Evolutionary conservation across 306 rosid genomes (phyloP).

Genomic region (Mimosa bimucronata): DNA sequence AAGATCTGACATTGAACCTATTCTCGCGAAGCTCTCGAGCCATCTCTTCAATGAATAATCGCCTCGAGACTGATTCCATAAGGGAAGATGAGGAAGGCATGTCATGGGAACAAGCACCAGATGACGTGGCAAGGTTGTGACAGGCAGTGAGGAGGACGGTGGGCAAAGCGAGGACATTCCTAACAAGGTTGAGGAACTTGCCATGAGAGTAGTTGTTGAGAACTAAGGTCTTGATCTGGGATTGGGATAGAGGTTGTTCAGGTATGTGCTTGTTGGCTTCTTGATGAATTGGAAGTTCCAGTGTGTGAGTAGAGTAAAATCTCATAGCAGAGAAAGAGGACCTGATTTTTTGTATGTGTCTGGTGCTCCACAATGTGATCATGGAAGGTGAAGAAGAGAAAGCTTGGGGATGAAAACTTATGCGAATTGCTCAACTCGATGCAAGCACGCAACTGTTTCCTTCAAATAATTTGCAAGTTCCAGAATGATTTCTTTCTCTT

Average conservation of each 20-base stretch:
- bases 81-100: constrained; percentile 21
- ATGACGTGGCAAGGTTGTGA: constrained; percentile 52
- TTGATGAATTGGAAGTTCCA: constrained; percentile 7
- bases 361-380: constrained; percentile 38
- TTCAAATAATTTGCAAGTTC: neutral
- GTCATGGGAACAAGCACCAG: neutral
- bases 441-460: neutral
- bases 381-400: neutral
- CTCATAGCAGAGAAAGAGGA: constrained; percentile 17
- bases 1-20: constrained; percentile 59
- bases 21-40: constrained; percentile 53
- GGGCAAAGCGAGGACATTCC: constrained; percentile 73
- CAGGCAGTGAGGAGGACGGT: constrained; percentile 74
- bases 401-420: neutral
- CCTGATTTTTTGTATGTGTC: constrained; percentile 34
- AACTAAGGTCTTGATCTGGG: constrained; percentile 70
- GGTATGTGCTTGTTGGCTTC: too few relatives aligned
- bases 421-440: neutral
- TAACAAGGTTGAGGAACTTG: constrained; percentile 61
- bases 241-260: constrained; percentile 54
- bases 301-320: constrained; percentile 35
- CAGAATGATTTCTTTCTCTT: neutral
- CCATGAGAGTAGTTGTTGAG: constrained; percentile 57
- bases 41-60: constrained; percentile 52
- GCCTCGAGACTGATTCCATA: constrained; percentile 37